Evolutionary conservation across 1,284 basidiomycete species (phyloP).

Genomic region (Taiwanofungus camphoratus): DNA sequence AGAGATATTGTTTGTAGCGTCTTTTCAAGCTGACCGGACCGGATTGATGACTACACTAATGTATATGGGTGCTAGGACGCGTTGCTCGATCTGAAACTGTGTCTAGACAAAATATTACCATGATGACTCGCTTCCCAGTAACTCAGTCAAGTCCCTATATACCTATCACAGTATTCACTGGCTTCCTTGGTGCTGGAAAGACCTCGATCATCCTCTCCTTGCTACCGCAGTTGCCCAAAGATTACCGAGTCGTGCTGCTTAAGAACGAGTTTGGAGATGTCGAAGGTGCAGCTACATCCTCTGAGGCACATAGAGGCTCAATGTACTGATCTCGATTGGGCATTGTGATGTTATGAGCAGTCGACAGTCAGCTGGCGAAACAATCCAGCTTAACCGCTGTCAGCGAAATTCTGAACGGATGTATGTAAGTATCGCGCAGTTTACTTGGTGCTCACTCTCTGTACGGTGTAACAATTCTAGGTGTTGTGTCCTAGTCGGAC

Average conservation of each 20-base stretch:
- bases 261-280: slow-evolving; percentile 90
- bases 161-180: slow-evolving; percentile 83
- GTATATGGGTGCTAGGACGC: no score
- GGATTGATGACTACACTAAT: no score
- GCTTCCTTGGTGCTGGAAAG: slow-evolving; percentile 67
- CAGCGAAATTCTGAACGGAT: slow-evolving; percentile 88
- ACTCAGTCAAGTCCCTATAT: slow-evolving; percentile 33
- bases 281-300: slow-evolving; percentile 42
- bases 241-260: slow-evolving; percentile 80
- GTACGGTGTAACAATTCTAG: no score
- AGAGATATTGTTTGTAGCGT: no score
- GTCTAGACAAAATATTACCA: background rate
- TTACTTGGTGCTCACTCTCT: background rate
- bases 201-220: slow-evolving; percentile 81
- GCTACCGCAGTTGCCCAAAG: slow-evolving; percentile 70
- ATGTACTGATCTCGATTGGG: background rate
- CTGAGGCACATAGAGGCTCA: background rate
- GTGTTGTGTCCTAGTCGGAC: slow-evolving; percentile 88
- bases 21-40: no score
- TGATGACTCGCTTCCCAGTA: slow-evolving; percentile 1
- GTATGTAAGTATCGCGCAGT: slow-evolving; percentile 53
- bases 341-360: slow-evolving; percentile 31
- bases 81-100: background rate
- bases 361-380: slow-evolving; percentile 82
- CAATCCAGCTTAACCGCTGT: slow-evolving; percentile 81